Evolutionary conservation across 176 grass and related monocot species (phyloP).

Genomic region (Oryza rufipogon): DNA sequence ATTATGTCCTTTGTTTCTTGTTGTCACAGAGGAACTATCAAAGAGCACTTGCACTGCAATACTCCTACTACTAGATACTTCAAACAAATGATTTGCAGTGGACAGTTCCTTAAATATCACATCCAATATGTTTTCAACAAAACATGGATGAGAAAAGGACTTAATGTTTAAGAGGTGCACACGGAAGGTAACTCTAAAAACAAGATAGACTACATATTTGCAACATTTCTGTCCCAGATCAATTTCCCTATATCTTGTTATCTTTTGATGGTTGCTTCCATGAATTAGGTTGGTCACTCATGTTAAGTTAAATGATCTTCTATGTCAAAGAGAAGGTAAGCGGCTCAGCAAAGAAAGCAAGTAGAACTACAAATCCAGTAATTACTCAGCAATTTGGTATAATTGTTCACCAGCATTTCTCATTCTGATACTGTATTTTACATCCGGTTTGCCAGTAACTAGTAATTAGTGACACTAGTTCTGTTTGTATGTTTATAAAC

Average conservation of each 20-base stretch:
- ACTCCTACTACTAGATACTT: not conserved
- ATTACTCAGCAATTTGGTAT: not conserved
- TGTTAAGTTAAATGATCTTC: not conserved
- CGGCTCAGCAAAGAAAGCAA: not conserved
- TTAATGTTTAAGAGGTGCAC: not conserved
- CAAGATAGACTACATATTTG: not conserved
- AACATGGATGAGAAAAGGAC: slow-evolving; percentile 20
- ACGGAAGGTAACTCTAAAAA: not conserved
- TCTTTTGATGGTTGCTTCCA: not conserved
- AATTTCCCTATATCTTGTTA: not conserved
- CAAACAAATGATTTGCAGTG: slow-evolving; percentile 14
- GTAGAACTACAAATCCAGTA: slow-evolving; percentile 1
- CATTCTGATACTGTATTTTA: not conserved
- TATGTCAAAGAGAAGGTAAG: not conserved
- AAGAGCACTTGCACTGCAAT: slow-evolving; percentile 12
- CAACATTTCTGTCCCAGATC: not conserved
- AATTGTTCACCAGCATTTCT: not conserved
- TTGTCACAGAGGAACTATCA: slow-evolving; percentile 27
- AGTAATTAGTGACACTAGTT: not conserved
- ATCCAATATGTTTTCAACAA: slow-evolving; percentile 1
- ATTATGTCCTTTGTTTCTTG: slow-evolving; percentile 33
- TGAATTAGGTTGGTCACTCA: not conserved
- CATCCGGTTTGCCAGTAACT: not conserved
- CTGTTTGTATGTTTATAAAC: not conserved
- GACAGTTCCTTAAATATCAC: slow-evolving; percentile 36